Evolutionary conservation across 2,329 filamentous ascomycete species (phyloP).

Genomic region (Phyllosticta paracitricarpa): DNA sequence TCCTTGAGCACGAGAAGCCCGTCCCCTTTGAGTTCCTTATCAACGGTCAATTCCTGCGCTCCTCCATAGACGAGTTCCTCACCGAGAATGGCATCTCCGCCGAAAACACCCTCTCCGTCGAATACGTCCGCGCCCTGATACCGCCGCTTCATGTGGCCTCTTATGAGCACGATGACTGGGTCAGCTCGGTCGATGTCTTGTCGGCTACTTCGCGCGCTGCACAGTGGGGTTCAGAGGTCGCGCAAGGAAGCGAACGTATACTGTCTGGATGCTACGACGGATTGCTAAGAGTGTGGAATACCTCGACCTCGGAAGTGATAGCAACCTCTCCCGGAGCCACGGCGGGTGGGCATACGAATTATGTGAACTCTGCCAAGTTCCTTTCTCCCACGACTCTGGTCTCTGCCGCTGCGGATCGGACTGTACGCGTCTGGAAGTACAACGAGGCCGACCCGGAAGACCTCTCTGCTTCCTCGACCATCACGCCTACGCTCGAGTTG

Average conservation of each 20-base stretch:
- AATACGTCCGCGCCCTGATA: slow-evolving; percentile 87
- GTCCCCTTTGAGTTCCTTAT: slow-evolving; percentile 90
- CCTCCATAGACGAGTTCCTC: slow-evolving; percentile 85
- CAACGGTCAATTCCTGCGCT: slow-evolving; percentile 83
- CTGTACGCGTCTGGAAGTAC: slow-evolving; percentile 85
- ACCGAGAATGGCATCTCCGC: slow-evolving; percentile 75
- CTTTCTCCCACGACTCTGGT: slow-evolving; percentile 68
- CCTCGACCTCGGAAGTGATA: slow-evolving; percentile 56
- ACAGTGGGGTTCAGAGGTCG: slow-evolving; percentile 43
- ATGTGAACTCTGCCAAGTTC: slow-evolving; percentile 71
- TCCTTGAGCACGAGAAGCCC: slow-evolving; percentile 49
- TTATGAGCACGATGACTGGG: slow-evolving; percentile 97
- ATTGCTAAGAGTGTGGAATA: slow-evolving; percentile 70
- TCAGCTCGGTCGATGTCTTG: slow-evolving; percentile 75
- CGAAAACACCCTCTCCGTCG: slow-evolving; percentile 76
- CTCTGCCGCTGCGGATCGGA: slow-evolving; percentile 75
- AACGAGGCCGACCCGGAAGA: slow-evolving; percentile 43
- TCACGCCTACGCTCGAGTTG: slow-evolving; percentile 69
- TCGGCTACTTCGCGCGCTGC: slow-evolving; percentile 55
- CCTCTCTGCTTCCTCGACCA: slow-evolving; percentile 22
- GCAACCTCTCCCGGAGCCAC: slow-evolving; percentile 54
- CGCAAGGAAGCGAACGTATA: slow-evolving; percentile 57
- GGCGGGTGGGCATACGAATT: slow-evolving; percentile 48
- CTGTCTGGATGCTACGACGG: slow-evolving; percentile 94
- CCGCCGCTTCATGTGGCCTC: slow-evolving; percentile 82